Evolutionary conservation across 75 land plant genomes (phyloP).

Genomic region (Azolla pinnata): DNA sequence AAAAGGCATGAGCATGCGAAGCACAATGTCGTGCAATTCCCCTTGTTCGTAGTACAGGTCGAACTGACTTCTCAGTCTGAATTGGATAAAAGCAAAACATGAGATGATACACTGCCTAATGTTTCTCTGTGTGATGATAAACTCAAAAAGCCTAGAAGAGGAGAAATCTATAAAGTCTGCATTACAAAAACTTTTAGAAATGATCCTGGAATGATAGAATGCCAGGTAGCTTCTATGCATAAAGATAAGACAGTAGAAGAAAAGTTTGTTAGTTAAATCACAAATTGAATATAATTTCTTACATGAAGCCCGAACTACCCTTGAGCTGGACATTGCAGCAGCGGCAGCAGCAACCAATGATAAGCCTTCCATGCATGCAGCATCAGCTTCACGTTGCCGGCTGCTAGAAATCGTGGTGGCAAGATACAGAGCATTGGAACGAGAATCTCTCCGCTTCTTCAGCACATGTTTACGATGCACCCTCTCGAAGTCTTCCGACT

Average conservation of each 20-base stretch:
- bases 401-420: conserved; percentile 38
- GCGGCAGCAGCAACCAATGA: conserved; percentile 7
- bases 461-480: conserved; percentile 36
- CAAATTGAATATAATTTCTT: background rate
- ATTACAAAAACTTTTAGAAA: conserved; percentile 12
- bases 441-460: conserved; percentile 37
- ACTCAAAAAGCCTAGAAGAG: background rate
- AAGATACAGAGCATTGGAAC: conserved; percentile 37
- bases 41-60: too few species aligned
- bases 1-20: background rate
- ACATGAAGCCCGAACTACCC: background rate
- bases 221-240: background rate
- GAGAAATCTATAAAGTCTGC: conserved; percentile 17
- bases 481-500: conserved; percentile 58
- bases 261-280: too few species aligned
- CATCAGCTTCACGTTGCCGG: conserved; percentile 38
- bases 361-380: conserved; percentile 30
- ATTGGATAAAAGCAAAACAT: background rate
- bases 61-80: too few species aligned
- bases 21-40: too few species aligned
- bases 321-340: background rate
- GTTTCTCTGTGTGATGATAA: background rate
- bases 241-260: background rate
- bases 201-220: background rate
- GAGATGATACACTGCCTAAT: too few species aligned